Base-by-base conservation (phyloP, 371 early-diverging fungal genomes). In the Mucor mucedo region DNA sequence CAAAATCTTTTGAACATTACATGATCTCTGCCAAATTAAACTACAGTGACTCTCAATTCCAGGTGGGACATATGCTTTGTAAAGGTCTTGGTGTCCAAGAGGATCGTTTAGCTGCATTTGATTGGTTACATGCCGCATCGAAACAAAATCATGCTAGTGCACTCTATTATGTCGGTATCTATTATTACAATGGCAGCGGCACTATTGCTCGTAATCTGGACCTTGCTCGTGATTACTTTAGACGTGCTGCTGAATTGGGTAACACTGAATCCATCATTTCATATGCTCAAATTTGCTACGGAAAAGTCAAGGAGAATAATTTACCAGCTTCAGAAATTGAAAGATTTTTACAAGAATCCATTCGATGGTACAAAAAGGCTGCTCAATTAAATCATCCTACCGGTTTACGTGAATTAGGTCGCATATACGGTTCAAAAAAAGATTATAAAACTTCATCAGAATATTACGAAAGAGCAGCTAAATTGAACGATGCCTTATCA, bases 341-440 rank as follows among this genome's bases (percentile, higher is more conserved):
- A 41, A 32, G 63, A 1, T 66, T 78, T 29, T 68, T 75, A 32
- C 45, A 68, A 1, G 55, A 69, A 40, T 76, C 84, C 4, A 50
- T 83, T 7, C 41, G 69, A 6, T 84, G 83, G 85, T 84, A 77
- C 41, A 60, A 65, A n/a, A 71, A 68, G 54, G 80, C 85, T 0
- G 86, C 85, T 16, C 68, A 74, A 2, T 60, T 65, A 14, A 78
- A 78, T 13, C 68, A 84, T 55, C 47, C 77, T 0, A 64, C 60
- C 9, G 93, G 94, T 30, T 88, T 91, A 75, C 84, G 95, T 50
- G 92, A 93, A 53, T 79, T 97, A 4, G 91, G 92, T 28, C 92
- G 89, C 7, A 88, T 95, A 83, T 93, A 95, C 70, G 94, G 90
- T 39, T 70, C 75, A 39, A 88, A 83, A 63, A 82, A 84, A 52